A percentile compares a stretch with the other conserved stretches of the same genome.
Evolutionary conservation across 371 early-diverging fungal species (phyloP).

Genomic region (Synchytrium microbalum): DNA sequence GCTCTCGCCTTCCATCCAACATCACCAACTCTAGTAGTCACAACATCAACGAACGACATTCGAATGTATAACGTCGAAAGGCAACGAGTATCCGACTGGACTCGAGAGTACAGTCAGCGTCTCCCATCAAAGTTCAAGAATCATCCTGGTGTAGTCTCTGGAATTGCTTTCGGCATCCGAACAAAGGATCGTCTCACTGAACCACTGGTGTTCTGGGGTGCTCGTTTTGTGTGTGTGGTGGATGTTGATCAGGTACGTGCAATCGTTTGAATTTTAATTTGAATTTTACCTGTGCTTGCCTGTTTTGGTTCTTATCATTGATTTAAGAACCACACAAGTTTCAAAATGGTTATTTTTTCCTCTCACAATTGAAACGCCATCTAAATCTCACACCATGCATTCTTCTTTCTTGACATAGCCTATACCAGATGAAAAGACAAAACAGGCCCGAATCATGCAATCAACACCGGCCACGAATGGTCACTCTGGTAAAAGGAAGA

Average conservation of each 20-base stretch:
- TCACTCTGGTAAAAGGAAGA: too few species aligned
- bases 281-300: too few species aligned
- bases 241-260: conserved; percentile 47
- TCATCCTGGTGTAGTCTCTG: conserved; percentile 61
- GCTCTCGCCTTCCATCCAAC: conserved; percentile 60
- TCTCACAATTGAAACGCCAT: too few species aligned
- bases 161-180: conserved; percentile 61
- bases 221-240: conserved; percentile 60
- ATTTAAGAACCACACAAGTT: too few species aligned
- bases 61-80: conserved; percentile 69
- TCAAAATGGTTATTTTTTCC: too few species aligned
- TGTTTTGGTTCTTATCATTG: too few species aligned
- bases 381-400: too few species aligned
- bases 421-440: too few species aligned
- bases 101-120: conserved; percentile 53
- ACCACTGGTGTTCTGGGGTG: conserved; percentile 48
- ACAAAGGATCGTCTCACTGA: conserved; percentile 48
- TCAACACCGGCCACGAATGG: too few species aligned
- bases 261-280: not conserved
- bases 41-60: conserved; percentile 61
- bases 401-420: too few species aligned
- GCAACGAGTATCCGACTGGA: conserved; percentile 68
- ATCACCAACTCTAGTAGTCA: conserved; percentile 51
- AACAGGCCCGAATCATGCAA: too few species aligned
- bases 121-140: conserved; percentile 53